These are phyloP conservation scores for Anthostomella pinea DNA, from an alignment of 2,329 filamentous ascomycete genomes.

Conservation along the genomic window DNA sequence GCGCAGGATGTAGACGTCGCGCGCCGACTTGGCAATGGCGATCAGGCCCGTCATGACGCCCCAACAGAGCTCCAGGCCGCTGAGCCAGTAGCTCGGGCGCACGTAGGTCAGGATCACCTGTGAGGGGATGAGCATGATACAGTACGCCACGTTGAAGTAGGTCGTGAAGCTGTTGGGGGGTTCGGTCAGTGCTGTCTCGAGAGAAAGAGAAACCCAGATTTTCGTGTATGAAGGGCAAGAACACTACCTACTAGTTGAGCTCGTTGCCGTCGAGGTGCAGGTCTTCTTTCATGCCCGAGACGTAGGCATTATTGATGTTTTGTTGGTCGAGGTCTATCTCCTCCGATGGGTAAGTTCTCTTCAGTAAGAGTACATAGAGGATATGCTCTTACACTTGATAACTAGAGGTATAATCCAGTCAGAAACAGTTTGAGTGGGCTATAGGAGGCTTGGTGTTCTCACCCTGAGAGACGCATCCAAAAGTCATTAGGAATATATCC, in stretches of 20 bases:
- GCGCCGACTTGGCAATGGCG: slow-evolving; percentile 29
- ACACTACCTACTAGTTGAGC: slow-evolving; percentile 22
- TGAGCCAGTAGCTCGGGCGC: slow-evolving; percentile 34
- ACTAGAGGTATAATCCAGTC: slow-evolving; percentile 16
- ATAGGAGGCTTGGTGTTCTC: not conserved
- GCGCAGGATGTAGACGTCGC: slow-evolving; percentile 38
- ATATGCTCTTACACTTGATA: slow-evolving; percentile 21
- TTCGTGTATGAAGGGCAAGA: not conserved
- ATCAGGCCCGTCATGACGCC: slow-evolving; percentile 33
- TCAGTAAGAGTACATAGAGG: not conserved
- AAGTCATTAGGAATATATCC: slow-evolving; percentile 35
- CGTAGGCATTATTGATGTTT: slow-evolving; percentile 35
- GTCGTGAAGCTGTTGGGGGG: slow-evolving; percentile 30
- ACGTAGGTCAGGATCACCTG: slow-evolving; percentile 37
- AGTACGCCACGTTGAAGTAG: slow-evolving; percentile 35
- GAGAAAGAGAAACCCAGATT: not conserved
- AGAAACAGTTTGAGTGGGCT: slow-evolving; percentile 1
- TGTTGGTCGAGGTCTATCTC: slow-evolving; percentile 33
- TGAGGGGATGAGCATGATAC: slow-evolving; percentile 35
- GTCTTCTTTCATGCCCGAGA: slow-evolving; percentile 35
- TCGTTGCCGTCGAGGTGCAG: slow-evolving; percentile 30
- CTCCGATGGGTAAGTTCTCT: slow-evolving; percentile 12
- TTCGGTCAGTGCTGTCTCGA: too few species aligned
- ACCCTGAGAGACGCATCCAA: slow-evolving; percentile 35
- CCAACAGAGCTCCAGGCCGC: slow-evolving; percentile 34